Base-by-base conservation (phyloP, 441 rosid species). In the Arabidopsis hybrid region DNA sequence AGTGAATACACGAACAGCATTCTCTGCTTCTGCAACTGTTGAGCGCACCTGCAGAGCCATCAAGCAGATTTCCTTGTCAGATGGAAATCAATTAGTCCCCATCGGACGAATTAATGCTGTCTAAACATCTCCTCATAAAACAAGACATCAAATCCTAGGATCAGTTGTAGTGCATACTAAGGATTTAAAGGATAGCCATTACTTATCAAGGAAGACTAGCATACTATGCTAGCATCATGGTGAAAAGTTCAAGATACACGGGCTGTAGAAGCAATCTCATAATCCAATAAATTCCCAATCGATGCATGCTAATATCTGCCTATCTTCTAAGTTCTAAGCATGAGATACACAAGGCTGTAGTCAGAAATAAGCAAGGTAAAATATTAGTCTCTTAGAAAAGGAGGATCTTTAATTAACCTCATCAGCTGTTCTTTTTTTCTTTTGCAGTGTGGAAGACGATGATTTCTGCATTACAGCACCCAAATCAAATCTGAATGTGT, bases 391-490 rank as follows among this genome's bases (percentile, higher is more conserved):
- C 61, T 59, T 21, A 13, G 69, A 56, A 74, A 47, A 34, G 12
- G 36, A 69, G 13, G 17, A 57, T 50, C 3, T 21, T 34, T 29
- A 58, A 67, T 67, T 62, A 75, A 96, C 99, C 99, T 96, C 99
- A 79, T 93, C 96, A 3, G 89, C 99, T 46, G 97, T 90, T 74
- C 97, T 87, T 84, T 91, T 93, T 71, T 87, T 79, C 88, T 96
- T 96, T 74, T 91, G 99, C 67, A 96, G 85, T 32, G 98, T 96
- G 68, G 93, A 96, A 80, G 98, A 92, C 36, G 98, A 90, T 83
- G 90, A 96, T 79, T 96, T 96, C 82, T 96, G 99, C 99, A 96
- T 91, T 43, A 95, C 94, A 45, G 95, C 99, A 74, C 99, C 99
- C 68, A 96, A 95, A 86, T 96, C 95, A 85, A 96, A 96, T 82